Conservation (phyloP, 2,329 filamentous ascomycete genomes). For the Neofusicoccum laricinum region DNA sequence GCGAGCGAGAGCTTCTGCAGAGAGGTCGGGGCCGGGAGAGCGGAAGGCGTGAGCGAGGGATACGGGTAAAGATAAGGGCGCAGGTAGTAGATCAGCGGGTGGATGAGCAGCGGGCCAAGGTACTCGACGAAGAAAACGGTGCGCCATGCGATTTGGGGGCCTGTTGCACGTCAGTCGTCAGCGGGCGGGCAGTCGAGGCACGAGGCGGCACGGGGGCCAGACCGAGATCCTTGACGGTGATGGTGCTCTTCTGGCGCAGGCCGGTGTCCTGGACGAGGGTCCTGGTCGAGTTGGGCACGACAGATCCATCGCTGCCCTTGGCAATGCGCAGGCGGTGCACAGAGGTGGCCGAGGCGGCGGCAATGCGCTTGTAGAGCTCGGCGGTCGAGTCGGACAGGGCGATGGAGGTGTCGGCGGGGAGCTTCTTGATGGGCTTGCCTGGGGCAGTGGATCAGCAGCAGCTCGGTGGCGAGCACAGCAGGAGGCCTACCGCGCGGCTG, state of each 20-base stretch:
- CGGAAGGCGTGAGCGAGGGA: conserved; percentile 1
- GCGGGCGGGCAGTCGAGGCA: neutral
- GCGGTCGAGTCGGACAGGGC: conserved; percentile 49
- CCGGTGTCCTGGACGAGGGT: conserved; percentile 55
- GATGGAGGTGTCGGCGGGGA: conserved; percentile 56
- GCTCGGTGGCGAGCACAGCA: neutral
- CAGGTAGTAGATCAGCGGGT: conserved; percentile 67
- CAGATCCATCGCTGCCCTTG: conserved; percentile 60
- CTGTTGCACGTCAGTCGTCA: conserved; percentile 43
- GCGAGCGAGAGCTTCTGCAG: conserved; percentile 70
- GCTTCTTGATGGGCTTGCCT: conserved; percentile 62
- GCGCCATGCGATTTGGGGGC: conserved; percentile 85
- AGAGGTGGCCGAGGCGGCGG: conserved; percentile 53
- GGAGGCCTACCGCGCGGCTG: conserved; percentile 42
- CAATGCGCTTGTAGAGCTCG: conserved; percentile 58
- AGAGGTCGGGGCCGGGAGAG: conserved; percentile 49
- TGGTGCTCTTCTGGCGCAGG: conserved; percentile 56
- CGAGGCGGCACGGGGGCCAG: conserved; percentile 25
- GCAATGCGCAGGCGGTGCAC: conserved; percentile 62
- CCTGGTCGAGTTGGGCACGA: conserved; percentile 54
- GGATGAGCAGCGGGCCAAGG: conserved; percentile 84
- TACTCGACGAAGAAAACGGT: conserved; percentile 97
- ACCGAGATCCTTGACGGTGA: conserved; percentile 95
- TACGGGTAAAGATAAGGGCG: conserved; percentile 51
- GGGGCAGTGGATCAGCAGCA: conserved; percentile 15